Base-by-base conservation (phyloP, 352 stramenopile genomes). In the Phytophthora multivora region DNA sequence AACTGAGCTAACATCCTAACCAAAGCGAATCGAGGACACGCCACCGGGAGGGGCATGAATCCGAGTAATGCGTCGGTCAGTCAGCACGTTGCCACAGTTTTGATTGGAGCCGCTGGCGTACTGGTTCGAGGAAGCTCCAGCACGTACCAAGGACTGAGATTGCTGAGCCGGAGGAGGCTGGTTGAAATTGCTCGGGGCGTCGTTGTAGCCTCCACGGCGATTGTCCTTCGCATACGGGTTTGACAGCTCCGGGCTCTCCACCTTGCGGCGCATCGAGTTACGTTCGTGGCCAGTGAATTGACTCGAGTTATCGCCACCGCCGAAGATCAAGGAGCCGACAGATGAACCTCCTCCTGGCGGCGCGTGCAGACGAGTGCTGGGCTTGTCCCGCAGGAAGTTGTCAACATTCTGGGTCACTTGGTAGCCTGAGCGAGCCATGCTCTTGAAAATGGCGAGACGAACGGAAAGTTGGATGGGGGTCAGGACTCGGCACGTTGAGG, bases 61-160 rank as follows among this genome's bases (percentile, higher is more conserved):
- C 48, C 89, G 77, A 23, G 89, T 97, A 61, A 92, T 97, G 57
- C 86, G 89, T 38, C 90, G 77, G 40, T 96, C 90, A 18, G 90
- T 97, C 54, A 97, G 70, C 68, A 96, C 88, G 55, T 97, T 97
- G 36, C 91, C 91, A 11, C 71, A 71, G 66, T 97, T 97, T 66
- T 96, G 88, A 69, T 92, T 97, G 39, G 77, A 67, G 11, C 89
- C 89, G 7, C 47, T 80, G 7, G 90, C 88, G 52, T 91, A 97
- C 18, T 86, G 75, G 71, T 97, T 97, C 10, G 88, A 96, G 18
- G 88, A 97, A 39, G 60, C 39, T 25, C 38, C 46, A 51, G 28
- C 18, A 47, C 49, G 59, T 26, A 43, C 28, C 13, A 42, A 26
- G 15, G 49, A 61, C 42, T 74, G 72, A 39, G 76, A 54, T 54